phyloP scores from a whole-genome alignment of 1,284 basidiomycete genomes.

The Rhodotorula sp. region DNA sequence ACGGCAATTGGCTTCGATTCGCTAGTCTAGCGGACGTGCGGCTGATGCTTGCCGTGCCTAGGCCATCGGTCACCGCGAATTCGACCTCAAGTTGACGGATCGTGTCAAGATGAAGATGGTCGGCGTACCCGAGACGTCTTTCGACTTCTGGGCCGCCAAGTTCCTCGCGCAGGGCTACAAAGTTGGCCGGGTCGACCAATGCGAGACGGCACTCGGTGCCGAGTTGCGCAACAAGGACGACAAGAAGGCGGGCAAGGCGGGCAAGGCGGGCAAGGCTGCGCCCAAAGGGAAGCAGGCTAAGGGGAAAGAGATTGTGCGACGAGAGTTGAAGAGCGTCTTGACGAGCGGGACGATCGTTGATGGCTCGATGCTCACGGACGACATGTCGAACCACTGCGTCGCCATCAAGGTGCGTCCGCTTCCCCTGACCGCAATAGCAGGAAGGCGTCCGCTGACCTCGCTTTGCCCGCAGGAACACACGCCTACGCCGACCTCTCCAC shows the following conservation, averaged over 20 bases:
- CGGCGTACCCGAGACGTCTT: conserved; percentile 87
- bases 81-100: conserved; percentile 85
- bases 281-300: conserved; percentile 36
- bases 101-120: conserved; percentile 99
- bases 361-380: conserved; percentile 80
- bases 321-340: conserved; percentile 92
- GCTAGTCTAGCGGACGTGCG: too few relatives aligned
- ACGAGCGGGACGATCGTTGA: conserved; percentile 97
- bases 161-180: conserved; percentile 41
- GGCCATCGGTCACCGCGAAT: conserved; percentile 80
- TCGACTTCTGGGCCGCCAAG: conserved; percentile 87
- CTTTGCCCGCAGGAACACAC: conserved; percentile 52
- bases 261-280: conserved; percentile 4
- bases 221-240: conserved; percentile 55
- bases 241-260: conserved; percentile 32
- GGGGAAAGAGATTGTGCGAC: conserved; percentile 48
- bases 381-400: conserved; percentile 93
- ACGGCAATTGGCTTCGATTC: too few relatives aligned
- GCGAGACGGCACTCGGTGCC: conserved; percentile 77
- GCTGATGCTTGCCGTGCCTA: not conserved
- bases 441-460: too few relatives aligned
- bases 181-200: conserved; percentile 91
- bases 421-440: not conserved
- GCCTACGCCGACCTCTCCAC: conserved; percentile 43
- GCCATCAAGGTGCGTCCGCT: conserved; percentile 65